Evolutionary conservation across 2,329 filamentous ascomycete species (phyloP), one percentile per base, ranked within the genome.

Genomic region (Diaporthe velutina): DNA sequence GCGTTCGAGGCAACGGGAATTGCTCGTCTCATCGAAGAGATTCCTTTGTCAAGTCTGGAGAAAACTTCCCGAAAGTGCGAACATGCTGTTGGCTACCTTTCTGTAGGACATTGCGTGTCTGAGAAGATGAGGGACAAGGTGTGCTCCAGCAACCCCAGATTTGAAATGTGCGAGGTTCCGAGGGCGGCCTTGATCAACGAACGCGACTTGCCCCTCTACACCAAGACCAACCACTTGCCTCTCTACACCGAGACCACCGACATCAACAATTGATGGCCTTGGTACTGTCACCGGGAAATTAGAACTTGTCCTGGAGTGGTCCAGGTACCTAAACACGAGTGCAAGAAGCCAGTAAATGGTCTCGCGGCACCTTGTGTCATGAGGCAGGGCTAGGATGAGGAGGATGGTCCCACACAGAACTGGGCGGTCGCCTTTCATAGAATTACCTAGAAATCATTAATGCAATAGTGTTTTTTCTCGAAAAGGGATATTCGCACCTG

Each of bases 401-500:
- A 22, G 4, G 38, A 50, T 4, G 52, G 45, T 38, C 12, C 12
- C 33, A 45, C 13, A n/a, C 25, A 22, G 35, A 33, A 35, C 30
- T n/a, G 30, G 64, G 22, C 3, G 33, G 38, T n/a, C 38, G 4
- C 22, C 15, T n/a, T 12, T 55, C 19, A 38, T 54, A 30, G 22
- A 30, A 61, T 40, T n/a, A 61, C 42, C 55, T 71, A 71, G 19
- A 42, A 38, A 40, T 22, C 45, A 54, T n/a, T 10, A 71, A 54
- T 52, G 22, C 42, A 61, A 17, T 54, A 71, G 48, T 19, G 15
- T 50, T 50, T n/a, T n/a, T n/a, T n/a, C n/a, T n/a, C n/a, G n/a
- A n/a, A n/a, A n/a, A n/a, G n/a, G n/a, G n/a, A n/a, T n/a, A n/a
- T n/a, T n/a, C n/a, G n/a, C n/a, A n/a, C n/a, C n/a, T n/a, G n/a